phyloP scores from a whole-genome alignment of 257 asterid species.

The Verbascum thapsus region DNA sequence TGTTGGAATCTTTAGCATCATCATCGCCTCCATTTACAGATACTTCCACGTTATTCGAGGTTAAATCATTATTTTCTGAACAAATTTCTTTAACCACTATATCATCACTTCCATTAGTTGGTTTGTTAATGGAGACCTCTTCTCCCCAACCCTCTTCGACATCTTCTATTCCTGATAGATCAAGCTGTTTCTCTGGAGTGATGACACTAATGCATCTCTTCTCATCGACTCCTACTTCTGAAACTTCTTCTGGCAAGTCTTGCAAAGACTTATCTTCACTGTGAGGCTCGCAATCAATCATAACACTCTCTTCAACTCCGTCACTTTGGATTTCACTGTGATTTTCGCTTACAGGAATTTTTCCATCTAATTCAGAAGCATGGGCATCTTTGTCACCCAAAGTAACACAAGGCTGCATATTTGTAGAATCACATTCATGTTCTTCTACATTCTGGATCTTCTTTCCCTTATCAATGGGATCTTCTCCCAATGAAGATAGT shows the following conservation, averaged over 20 bases:
- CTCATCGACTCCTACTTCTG: conserved; percentile 39
- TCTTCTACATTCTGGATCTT: conserved; percentile 30
- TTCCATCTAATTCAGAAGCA: conserved; percentile 32
- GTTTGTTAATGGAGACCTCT: conserved; percentile 37
- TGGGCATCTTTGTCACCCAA: conserved; percentile 31
- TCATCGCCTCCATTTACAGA: conserved; percentile 37
- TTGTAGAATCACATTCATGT: conserved; percentile 32
- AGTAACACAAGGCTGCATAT: conserved; percentile 34
- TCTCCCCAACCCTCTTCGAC: conserved; percentile 35
- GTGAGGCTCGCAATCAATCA: conserved; percentile 33
- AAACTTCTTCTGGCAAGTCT: conserved; percentile 33
- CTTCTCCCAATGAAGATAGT: conserved; percentile 39
- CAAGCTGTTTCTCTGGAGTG: conserved; percentile 34
- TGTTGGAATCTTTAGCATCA: conserved; percentile 49
- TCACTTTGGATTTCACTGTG: conserved; percentile 35
- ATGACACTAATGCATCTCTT: conserved; percentile 32
- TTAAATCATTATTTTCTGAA: conserved; percentile 35
- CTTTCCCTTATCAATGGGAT: conserved; percentile 32
- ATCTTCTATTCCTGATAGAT: conserved; percentile 35
- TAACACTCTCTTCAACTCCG: conserved; percentile 33
- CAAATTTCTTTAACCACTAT: conserved; percentile 38
- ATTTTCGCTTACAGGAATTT: conserved; percentile 31
- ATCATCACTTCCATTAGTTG: conserved; percentile 37
- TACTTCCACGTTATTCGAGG: conserved; percentile 48
- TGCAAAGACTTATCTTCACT: conserved; percentile 40